These are phyloP conservation scores for Ganoderma resinaceum DNA, from an alignment of 1,284 basidiomycete genomes.

Conservation along the genomic window DNA sequence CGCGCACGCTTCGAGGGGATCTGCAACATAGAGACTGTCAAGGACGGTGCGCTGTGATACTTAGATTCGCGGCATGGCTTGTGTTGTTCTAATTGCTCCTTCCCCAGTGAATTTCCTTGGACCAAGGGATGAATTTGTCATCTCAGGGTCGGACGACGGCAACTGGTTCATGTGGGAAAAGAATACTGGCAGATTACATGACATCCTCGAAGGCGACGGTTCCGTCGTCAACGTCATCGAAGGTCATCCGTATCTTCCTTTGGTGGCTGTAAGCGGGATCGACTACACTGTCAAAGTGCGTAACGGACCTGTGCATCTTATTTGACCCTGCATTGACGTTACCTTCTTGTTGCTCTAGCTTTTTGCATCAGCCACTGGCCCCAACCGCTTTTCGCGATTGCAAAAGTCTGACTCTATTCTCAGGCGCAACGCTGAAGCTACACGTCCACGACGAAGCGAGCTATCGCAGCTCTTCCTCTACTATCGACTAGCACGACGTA, in stretches of 20 bases:
- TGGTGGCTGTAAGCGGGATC: conserved; percentile 90
- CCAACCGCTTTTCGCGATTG: conserved; percentile 60
- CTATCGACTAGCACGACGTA: conserved; percentile 41
- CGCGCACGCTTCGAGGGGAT: conserved; percentile 73
- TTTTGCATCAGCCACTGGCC: conserved; percentile 66
- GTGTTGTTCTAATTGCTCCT: conserved; percentile 7
- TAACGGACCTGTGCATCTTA: conserved; percentile 8
- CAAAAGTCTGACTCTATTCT: conserved; percentile 61
- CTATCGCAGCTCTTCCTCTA: conserved; percentile 45
- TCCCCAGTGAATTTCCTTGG: conserved; percentile 84
- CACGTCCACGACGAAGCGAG: conserved; percentile 38
- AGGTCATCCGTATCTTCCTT: conserved; percentile 81
- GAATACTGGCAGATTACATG: conserved; percentile 64
- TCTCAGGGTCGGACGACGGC: conserved; percentile 92
- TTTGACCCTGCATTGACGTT: conserved; percentile 5
- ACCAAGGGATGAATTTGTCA: conserved; percentile 77
- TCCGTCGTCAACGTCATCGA: conserved; percentile 89
- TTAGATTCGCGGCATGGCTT: not conserved
- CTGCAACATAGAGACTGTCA: conserved; percentile 87
- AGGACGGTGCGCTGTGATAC: conserved; percentile 75
- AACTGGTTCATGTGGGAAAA: conserved; percentile 90
- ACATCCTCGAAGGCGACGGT: conserved; percentile 86
- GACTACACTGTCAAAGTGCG: conserved; percentile 87
- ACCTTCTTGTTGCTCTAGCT: conserved; percentile 50
- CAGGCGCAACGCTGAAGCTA: conserved; percentile 51